Conservation (phyloP, 2,329 filamentous ascomycete genomes). For the Trichoderma endophyticum region DNA sequence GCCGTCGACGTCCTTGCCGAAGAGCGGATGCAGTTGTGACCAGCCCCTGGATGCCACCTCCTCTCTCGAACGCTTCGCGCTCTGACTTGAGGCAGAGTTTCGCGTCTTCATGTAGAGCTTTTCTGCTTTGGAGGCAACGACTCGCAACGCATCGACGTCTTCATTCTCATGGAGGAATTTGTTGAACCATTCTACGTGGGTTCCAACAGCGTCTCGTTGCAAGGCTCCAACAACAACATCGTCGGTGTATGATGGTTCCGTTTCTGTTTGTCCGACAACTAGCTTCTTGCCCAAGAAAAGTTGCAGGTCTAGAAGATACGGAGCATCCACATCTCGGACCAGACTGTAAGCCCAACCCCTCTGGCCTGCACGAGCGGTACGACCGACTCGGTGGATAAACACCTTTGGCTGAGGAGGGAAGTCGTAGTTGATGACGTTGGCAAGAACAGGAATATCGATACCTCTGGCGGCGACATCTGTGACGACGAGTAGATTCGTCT, state of each 20-base stretch:
- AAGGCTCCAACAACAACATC: constrained; percentile 81
- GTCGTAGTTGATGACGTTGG: constrained; percentile 98
- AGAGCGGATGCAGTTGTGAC: constrained; percentile 75
- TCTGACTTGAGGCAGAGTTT: constrained; percentile 85
- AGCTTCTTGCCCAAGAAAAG: constrained; percentile 87
- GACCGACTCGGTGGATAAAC: constrained; percentile 92
- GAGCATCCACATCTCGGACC: constrained; percentile 80
- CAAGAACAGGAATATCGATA: constrained; percentile 94
- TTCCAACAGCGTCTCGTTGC: constrained; percentile 68
- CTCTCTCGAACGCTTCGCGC: constrained; percentile 81
- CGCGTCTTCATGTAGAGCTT: constrained; percentile 88
- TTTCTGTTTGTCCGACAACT: constrained; percentile 66
- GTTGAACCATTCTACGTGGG: constrained; percentile 76
- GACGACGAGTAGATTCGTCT: constrained; percentile 87
- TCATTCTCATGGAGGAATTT: constrained; percentile 72
- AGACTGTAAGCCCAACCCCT: constrained; percentile 95
- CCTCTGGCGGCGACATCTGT: constrained; percentile 95
- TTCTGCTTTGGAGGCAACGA: constrained; percentile 82
- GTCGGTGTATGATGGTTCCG: constrained; percentile 67
- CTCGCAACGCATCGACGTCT: constrained; percentile 68
- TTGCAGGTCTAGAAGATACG: constrained; percentile 90
- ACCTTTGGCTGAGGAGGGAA: constrained; percentile 96
- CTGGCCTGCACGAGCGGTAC: constrained; percentile 90
- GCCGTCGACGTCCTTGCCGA: constrained; percentile 64
- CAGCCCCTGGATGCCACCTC: constrained; percentile 68